Percentiles rank a stretch among this genome's conserved stretches.
Evolutionary conservation across 345 rosid genomes (phyloP).

Genomic region (Corchorus olitorius): DNA sequence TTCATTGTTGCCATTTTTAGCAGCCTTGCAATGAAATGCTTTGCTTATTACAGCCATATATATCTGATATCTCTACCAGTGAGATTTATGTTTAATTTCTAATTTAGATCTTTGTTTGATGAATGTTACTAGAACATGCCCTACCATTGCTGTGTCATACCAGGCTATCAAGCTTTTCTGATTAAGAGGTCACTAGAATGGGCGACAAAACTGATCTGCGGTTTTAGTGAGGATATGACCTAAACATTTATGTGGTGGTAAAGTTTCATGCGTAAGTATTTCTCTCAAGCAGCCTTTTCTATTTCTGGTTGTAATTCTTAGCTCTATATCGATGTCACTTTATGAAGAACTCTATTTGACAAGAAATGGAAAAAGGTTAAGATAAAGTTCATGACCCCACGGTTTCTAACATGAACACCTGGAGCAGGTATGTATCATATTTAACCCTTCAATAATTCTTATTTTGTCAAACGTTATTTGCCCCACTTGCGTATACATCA

Average conservation of each 20-base stretch:
- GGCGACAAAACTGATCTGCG: not conserved
- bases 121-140: constrained; percentile 1
- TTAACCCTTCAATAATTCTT: constrained; percentile 24
- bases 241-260: not conserved
- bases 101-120: not conserved
- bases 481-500: constrained; percentile 9
- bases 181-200: constrained; percentile 1
- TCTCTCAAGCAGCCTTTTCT: constrained; percentile 4
- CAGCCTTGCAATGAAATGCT: not conserved
- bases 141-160: not conserved
- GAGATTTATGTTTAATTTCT: not conserved
- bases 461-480: constrained; percentile 18
- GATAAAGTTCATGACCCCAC: constrained; percentile 16
- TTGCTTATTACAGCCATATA: not conserved
- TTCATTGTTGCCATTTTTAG: not conserved
- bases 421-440: constrained; percentile 7
- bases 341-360: not conserved
- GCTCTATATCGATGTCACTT: not conserved
- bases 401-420: constrained; percentile 23
- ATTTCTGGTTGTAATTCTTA: not conserved
- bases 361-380: not conserved
- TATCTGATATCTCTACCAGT: not conserved
- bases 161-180: not conserved
- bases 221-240: not conserved
- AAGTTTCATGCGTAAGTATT: constrained; percentile 16